phyloP scores from a whole-genome alignment of 2,329 filamentous ascomycete genomes.

The Escovopsis sp. region DNA sequence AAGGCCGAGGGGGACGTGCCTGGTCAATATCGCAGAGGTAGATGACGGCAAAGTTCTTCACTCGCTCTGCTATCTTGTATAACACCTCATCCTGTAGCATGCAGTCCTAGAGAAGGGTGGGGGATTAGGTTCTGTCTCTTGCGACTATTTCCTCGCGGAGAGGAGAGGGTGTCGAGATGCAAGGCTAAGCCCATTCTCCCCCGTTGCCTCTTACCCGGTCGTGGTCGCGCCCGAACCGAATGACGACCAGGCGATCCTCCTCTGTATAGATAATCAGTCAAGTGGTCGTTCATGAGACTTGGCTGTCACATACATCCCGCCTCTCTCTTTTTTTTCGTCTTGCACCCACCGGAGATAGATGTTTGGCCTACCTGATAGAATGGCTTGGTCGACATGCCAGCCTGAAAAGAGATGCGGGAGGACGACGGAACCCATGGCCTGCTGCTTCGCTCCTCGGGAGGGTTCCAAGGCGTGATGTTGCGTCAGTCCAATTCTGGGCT shows the following conservation, averaged over 20 bases:
- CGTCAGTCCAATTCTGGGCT: too few relatives aligned
- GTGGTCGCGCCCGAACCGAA: conserved; percentile 81
- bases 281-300: neutral
- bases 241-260: conserved; percentile 84
- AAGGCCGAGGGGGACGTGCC: conserved; percentile 1
- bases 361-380: conserved; percentile 31
- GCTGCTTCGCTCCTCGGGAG: too few relatives aligned
- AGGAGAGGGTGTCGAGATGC: neutral
- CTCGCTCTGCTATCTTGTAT: conserved; percentile 80
- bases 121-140: conserved; percentile 45
- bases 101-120: conserved; percentile 32
- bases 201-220: conserved; percentile 35
- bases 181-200: neutral
- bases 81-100: conserved; percentile 79
- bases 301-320: neutral
- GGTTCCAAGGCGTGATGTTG: too few relatives aligned
- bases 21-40: conserved; percentile 83
- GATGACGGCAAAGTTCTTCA: conserved; percentile 87
- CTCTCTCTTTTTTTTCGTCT: too few relatives aligned
- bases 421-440: conserved; percentile 62
- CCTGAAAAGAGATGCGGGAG: conserved; percentile 81
- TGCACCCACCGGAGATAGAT: neutral
- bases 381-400: conserved; percentile 98
- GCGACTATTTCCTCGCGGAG: too few relatives aligned
- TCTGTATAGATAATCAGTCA: conserved; percentile 34